A percentile compares a stretch with the other conserved stretches of the same genome.
These are phyloP conservation scores for Lachancea sp. DNA, from an alignment of 805 yeast genomes.

Conservation along the genomic window DNA sequence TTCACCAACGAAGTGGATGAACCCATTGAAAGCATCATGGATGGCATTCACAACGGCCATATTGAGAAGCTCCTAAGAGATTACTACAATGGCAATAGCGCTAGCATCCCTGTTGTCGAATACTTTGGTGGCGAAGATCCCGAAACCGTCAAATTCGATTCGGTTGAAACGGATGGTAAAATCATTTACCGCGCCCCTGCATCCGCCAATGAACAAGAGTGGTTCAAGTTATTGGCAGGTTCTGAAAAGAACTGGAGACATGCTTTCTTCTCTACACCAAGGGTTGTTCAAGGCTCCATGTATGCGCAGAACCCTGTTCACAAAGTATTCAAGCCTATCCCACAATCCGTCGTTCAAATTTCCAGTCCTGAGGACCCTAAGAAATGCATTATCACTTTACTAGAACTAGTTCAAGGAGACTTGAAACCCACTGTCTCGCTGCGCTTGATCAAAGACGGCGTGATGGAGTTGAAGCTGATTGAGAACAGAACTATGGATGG, in stretches of 20 bases:
- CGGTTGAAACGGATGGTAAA: slow-evolving; percentile 31
- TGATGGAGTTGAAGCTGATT: slow-evolving; percentile 66
- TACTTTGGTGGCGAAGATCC: slow-evolving; percentile 72
- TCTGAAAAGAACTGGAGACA: slow-evolving; percentile 76
- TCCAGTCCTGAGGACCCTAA: slow-evolving; percentile 43
- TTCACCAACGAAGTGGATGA: slow-evolving; percentile 81
- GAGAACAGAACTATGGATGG: slow-evolving; percentile 84
- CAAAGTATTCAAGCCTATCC: slow-evolving; percentile 70
- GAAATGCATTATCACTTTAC: slow-evolving; percentile 57
- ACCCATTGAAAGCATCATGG: slow-evolving; percentile 88
- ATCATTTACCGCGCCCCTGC: slow-evolving; percentile 36
- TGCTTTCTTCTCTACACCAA: slow-evolving; percentile 73
- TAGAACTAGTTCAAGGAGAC: slow-evolving; percentile 68
- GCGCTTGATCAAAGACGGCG: slow-evolving; percentile 41
- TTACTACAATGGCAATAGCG: slow-evolving; percentile 60
- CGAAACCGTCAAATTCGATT: slow-evolving; percentile 32
- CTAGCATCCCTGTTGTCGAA: slow-evolving; percentile 80
- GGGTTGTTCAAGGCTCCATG: slow-evolving; percentile 79
- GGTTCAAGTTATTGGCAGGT: slow-evolving; percentile 86
- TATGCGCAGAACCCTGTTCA: slow-evolving; percentile 75
- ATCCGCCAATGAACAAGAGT: slow-evolving; percentile 38
- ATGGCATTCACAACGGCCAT: slow-evolving; percentile 85
- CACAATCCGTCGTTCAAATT: slow-evolving; percentile 58
- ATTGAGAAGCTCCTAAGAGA: slow-evolving; percentile 62
- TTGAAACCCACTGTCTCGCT: slow-evolving; percentile 60